These are phyloP conservation scores for Colletotrichum sansevieriae DNA, from an alignment of 2,329 filamentous ascomycete species.

Conservation along the genomic window DNA sequence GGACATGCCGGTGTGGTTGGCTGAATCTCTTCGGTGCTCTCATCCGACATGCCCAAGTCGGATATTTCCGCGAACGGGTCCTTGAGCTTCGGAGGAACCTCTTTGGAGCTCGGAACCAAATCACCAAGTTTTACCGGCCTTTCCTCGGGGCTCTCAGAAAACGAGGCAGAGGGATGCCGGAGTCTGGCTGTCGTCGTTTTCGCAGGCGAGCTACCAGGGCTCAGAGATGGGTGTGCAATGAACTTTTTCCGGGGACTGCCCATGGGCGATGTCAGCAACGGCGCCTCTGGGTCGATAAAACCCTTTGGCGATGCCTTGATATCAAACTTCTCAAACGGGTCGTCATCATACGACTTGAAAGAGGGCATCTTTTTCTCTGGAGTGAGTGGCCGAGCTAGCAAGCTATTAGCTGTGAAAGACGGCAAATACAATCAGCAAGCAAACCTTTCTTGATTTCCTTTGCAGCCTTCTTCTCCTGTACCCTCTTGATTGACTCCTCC, in stretches of 20 bases:
- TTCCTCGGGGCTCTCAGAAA: slow-evolving; percentile 23
- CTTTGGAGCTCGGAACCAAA: neutral
- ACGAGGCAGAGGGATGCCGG: slow-evolving; percentile 17
- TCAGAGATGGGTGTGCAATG: slow-evolving; percentile 27
- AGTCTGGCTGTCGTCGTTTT: slow-evolving; percentile 1
- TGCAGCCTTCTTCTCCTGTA: neutral
- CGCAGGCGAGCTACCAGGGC: slow-evolving; percentile 18
- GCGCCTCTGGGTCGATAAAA: slow-evolving; percentile 2
- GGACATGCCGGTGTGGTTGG: slow-evolving; percentile 66
- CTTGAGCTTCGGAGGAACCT: neutral
- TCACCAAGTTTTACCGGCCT: neutral
- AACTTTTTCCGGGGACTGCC: slow-evolving; percentile 11
- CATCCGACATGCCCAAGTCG: slow-evolving; percentile 22
- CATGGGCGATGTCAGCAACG: slow-evolving; percentile 22
- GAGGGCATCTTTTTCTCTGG: slow-evolving; percentile 18
- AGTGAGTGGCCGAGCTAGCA: neutral
- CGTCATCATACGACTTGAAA: slow-evolving; percentile 39
- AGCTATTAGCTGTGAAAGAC: slow-evolving; percentile 2
- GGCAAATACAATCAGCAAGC: neutral
- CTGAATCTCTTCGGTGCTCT: neutral
- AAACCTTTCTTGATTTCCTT: slow-evolving; percentile 22
- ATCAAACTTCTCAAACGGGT: slow-evolving; percentile 30
- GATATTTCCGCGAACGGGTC: slow-evolving; percentile 35
- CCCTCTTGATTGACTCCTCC: neutral
- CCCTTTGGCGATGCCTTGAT: slow-evolving; percentile 15